phyloP scores from a whole-genome alignment of 495 filamentous ascomycete genomes.

The Hypoxylon lenormandii region DNA sequence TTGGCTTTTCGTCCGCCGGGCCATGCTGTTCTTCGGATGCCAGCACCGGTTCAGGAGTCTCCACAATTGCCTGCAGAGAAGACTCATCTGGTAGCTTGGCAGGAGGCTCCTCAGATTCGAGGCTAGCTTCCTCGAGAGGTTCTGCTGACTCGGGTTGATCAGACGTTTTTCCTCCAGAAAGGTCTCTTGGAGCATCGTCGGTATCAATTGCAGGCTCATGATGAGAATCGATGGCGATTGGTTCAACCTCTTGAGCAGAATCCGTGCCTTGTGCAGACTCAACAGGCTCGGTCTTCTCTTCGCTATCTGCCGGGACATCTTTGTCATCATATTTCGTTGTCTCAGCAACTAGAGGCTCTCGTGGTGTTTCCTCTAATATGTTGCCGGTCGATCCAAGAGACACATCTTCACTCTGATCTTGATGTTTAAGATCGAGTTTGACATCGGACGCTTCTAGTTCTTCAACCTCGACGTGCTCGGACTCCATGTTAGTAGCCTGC shows the following conservation, averaged over 20 bases:
- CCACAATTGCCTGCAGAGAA: background rate
- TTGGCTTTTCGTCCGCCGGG: background rate
- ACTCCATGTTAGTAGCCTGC: background rate
- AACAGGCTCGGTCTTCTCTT: background rate
- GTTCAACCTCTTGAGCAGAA: background rate
- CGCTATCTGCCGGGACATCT: background rate
- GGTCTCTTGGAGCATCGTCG: background rate
- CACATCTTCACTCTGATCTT: background rate
- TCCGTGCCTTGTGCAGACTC: background rate
- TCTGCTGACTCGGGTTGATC: background rate
- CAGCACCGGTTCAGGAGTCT: background rate
- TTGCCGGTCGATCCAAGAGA: background rate
- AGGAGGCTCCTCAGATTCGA: background rate
- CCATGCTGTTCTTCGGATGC: slow-evolving; percentile 4
- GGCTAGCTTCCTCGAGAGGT: background rate
- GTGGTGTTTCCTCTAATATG: background rate
- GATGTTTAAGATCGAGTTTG: background rate
- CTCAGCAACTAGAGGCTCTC: slow-evolving; percentile 23
- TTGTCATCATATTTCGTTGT: background rate
- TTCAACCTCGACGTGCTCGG: background rate
- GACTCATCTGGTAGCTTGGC: background rate
- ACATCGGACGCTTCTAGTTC: background rate
- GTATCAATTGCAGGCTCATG: background rate
- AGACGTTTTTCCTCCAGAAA: background rate
- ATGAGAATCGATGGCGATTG: background rate